Conservation (phyloP, 2,329 filamentous ascomycete species). For the Sporothrix brunneoviolacea region DNA sequence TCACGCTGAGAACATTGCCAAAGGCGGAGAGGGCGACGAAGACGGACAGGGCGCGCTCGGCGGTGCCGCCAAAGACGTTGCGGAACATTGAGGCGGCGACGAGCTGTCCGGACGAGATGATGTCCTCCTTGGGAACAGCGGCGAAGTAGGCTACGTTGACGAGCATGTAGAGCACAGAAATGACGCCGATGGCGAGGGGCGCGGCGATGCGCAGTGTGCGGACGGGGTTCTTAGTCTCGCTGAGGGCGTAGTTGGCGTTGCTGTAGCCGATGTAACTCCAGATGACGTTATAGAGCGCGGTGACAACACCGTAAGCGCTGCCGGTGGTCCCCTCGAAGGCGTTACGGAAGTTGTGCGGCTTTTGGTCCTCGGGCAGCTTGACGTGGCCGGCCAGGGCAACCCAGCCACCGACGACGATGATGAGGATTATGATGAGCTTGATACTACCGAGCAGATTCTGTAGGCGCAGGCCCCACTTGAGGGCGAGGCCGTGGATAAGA, state of each 20-base stretch:
- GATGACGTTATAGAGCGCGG: slow-evolving; percentile 64
- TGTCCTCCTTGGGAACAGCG: slow-evolving; percentile 46
- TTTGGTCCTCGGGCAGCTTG: slow-evolving; percentile 38
- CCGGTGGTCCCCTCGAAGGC: slow-evolving; percentile 61
- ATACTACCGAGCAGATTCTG: slow-evolving; percentile 60
- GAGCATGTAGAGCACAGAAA: slow-evolving; percentile 58
- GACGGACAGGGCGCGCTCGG: slow-evolving; percentile 54
- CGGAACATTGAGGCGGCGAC: slow-evolving; percentile 50
- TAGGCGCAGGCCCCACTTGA: slow-evolving; percentile 61
- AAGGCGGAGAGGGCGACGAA: slow-evolving; percentile 63
- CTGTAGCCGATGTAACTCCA: slow-evolving; percentile 64
- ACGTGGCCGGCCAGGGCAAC: slow-evolving; percentile 55
- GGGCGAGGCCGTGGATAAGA: slow-evolving; percentile 55
- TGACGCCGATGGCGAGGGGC: slow-evolving; percentile 50
- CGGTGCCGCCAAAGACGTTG: slow-evolving; percentile 46
- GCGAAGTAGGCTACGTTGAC: slow-evolving; percentile 63
- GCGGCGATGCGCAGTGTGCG: slow-evolving; percentile 60
- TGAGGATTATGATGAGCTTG: slow-evolving; percentile 58
- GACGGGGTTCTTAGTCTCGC: slow-evolving; percentile 60
- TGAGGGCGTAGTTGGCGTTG: slow-evolving; percentile 61
- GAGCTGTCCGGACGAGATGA: slow-evolving; percentile 43
- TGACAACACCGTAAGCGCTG: slow-evolving; percentile 61
- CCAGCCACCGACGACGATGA: slow-evolving; percentile 59
- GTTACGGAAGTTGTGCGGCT: slow-evolving; percentile 50
- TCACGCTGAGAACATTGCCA: slow-evolving; percentile 60